phyloP scores from a whole-genome alignment of 2,329 filamentous ascomycete genomes.

The Lasiodiplodia sp. region DNA sequence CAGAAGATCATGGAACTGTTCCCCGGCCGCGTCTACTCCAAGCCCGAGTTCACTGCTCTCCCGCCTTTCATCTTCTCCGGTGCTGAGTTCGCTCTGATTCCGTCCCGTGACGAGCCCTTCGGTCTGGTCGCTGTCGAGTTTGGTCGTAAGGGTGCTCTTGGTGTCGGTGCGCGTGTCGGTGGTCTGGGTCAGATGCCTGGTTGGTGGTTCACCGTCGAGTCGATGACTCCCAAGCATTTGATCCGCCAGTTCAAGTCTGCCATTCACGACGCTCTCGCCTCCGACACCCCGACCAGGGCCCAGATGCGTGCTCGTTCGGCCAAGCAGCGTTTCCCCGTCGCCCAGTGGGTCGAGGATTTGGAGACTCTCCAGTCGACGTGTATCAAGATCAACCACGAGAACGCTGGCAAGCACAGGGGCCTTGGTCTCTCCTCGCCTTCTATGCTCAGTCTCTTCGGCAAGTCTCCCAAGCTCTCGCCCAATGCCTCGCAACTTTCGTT shows the following conservation, averaged over 20 bases:
- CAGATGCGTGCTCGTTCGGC: conserved; percentile 71
- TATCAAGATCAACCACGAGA: conserved; percentile 50
- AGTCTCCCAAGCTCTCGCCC: conserved; percentile 13
- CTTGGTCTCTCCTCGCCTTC: conserved; percentile 33
- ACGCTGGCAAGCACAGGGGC: conserved; percentile 27
- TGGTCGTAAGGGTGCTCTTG: conserved; percentile 71
- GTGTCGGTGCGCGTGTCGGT: conserved; percentile 70
- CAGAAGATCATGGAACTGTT: conserved; percentile 70
- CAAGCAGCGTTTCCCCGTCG: conserved; percentile 71
- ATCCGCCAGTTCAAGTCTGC: conserved; percentile 71
- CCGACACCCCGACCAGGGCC: conserved; percentile 62
- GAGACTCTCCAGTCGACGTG: conserved; percentile 67
- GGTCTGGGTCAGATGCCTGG: conserved; percentile 74
- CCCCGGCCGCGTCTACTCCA: conserved; percentile 70
- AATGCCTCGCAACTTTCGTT: conserved; percentile 20
- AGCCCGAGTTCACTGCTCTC: conserved; percentile 71
- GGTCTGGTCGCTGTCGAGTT: conserved; percentile 74
- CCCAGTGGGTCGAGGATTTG: conserved; percentile 70
- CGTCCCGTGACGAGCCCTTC: conserved; percentile 73
- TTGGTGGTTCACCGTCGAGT: conserved; percentile 75
- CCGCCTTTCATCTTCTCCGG: conserved; percentile 73
- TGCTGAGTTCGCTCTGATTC: conserved; percentile 72
- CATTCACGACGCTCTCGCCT: conserved; percentile 67
- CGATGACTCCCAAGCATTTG: conserved; percentile 67
- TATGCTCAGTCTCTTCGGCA: conserved; percentile 16